Conservation (phyloP, 2,329 filamentous ascomycete species). For the Penicillium sp. region DNA sequence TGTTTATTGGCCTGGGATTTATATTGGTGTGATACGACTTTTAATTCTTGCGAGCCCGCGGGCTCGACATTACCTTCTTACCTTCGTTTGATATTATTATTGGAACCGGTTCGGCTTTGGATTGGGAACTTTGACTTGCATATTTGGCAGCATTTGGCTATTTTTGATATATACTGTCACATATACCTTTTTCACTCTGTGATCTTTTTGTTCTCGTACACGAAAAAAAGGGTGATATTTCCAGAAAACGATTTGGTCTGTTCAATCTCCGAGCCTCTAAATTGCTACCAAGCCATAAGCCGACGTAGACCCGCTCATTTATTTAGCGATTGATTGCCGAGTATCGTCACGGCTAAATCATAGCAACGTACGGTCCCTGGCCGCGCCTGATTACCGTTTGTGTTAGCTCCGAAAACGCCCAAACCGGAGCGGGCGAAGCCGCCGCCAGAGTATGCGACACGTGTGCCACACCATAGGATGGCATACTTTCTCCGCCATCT, state of each 20-base stretch:
- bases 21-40: slow-evolving; percentile 24
- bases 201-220: slow-evolving; percentile 12
- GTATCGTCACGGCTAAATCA: neutral
- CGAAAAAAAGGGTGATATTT: slow-evolving; percentile 12
- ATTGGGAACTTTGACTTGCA: slow-evolving; percentile 27
- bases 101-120: slow-evolving; percentile 16
- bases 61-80: slow-evolving; percentile 12
- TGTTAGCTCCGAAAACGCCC: neutral
- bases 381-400: neutral
- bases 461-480: slow-evolving; percentile 19
- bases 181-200: slow-evolving; percentile 17
- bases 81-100: slow-evolving; percentile 10
- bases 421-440: neutral
- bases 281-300: neutral
- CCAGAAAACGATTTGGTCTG: neutral
- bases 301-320: neutral
- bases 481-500: neutral
- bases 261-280: neutral
- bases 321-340: neutral
- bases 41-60: slow-evolving; percentile 20
- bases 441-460: slow-evolving; percentile 5
- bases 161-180: slow-evolving; percentile 27
- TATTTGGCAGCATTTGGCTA: slow-evolving; percentile 29
- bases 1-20: slow-evolving; percentile 27
- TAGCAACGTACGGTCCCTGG: neutral